phyloP scores from a whole-genome alignment of 768 basidiomycete genomes.

The Glaciozyma antarctica region DNA sequence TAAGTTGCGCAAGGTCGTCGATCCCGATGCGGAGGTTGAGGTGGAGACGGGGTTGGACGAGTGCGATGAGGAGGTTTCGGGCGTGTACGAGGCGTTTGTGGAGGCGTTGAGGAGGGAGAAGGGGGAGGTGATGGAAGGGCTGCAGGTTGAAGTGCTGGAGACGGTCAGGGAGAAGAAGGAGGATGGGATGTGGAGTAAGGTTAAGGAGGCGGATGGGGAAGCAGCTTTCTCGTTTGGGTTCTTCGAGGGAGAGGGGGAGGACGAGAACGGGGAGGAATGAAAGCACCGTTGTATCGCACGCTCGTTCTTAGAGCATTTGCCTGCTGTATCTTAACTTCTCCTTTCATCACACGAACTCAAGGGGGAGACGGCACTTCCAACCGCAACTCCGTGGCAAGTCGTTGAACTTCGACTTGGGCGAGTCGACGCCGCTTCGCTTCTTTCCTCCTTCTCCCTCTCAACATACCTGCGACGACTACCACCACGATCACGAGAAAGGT shows the following conservation, averaged over 20 bases:
- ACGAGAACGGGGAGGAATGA: constrained; percentile 9
- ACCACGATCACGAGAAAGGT: too few relatives aligned
- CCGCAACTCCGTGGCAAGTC: too few relatives aligned
- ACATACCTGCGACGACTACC: too few relatives aligned
- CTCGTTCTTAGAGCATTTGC: too few relatives aligned
- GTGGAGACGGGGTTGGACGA: constrained; percentile 5
- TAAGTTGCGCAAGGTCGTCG: constrained; percentile 12
- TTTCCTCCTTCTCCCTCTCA: too few relatives aligned
- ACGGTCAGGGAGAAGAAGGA: background rate
- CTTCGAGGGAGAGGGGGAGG: constrained; percentile 12
- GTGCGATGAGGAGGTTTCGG: constrained; percentile 12
- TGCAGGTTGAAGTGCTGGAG: background rate
- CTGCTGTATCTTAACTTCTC: too few relatives aligned
- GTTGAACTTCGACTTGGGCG: too few relatives aligned
- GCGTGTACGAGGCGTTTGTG: constrained; percentile 26
- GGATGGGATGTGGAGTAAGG: background rate
- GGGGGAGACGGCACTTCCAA: too few relatives aligned
- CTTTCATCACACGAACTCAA: too few relatives aligned
- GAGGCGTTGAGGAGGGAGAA: constrained; percentile 9
- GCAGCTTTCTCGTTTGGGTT: constrained; percentile 28
- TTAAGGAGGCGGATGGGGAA: background rate
- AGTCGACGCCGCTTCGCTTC: too few relatives aligned
- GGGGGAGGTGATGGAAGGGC: background rate
- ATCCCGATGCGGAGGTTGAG: background rate
- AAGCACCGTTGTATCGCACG: background rate